A percentile compares a stretch with the other conserved stretches of the same genome.
Evolutionary conservation across 2,329 filamentous ascomycete species (phyloP).

Genomic region (Malbranchea zuffiana): DNA sequence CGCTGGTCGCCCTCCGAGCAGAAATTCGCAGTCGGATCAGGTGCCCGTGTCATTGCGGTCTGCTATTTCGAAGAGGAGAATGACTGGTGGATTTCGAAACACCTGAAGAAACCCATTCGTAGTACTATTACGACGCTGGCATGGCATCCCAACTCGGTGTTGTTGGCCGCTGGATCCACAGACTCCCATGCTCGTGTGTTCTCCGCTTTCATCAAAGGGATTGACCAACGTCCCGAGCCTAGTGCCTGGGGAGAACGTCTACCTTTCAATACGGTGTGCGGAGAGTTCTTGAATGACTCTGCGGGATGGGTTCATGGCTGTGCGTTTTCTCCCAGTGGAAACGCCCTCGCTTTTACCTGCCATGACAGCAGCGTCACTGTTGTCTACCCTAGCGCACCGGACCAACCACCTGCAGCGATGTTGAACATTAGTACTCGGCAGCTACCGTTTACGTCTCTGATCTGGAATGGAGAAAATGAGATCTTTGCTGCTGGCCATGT

Average conservation of each 20-base stretch:
- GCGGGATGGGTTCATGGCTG: conserved; percentile 95
- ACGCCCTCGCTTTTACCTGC: conserved; percentile 85
- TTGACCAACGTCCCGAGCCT: conserved; percentile 74
- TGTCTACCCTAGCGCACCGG: conserved; percentile 83
- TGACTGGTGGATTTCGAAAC: conserved; percentile 99
- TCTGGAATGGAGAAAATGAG: conserved; percentile 86
- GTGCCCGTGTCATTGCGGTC: conserved; percentile 86
- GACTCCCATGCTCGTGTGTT: conserved; percentile 94
- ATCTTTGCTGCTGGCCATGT: conserved; percentile 91
- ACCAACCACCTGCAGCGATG: conserved; percentile 82
- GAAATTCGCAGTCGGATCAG: conserved; percentile 95
- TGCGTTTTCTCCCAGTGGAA: conserved; percentile 81
- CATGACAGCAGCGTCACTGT: conserved; percentile 96
- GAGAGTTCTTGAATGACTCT: conserved; percentile 90
- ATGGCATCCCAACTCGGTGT: conserved; percentile 96
- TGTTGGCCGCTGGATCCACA: conserved; percentile 89
- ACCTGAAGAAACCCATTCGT: conserved; percentile 96
- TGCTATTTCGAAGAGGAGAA: conserved; percentile 99
- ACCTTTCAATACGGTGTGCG: conserved; percentile 96
- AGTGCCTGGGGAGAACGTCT: conserved; percentile 89
- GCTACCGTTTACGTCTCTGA: conserved; percentile 79
- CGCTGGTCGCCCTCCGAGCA: conserved; percentile 94
- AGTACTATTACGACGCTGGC: conserved; percentile 90
- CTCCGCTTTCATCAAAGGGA: conserved; percentile 90
- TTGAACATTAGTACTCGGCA: conserved; percentile 82